Percentiles rank a stretch among this genome's conserved stretches.
Conservation (phyloP, 1,284 basidiomycete genomes). For the Trichosporon sp. region DNA sequence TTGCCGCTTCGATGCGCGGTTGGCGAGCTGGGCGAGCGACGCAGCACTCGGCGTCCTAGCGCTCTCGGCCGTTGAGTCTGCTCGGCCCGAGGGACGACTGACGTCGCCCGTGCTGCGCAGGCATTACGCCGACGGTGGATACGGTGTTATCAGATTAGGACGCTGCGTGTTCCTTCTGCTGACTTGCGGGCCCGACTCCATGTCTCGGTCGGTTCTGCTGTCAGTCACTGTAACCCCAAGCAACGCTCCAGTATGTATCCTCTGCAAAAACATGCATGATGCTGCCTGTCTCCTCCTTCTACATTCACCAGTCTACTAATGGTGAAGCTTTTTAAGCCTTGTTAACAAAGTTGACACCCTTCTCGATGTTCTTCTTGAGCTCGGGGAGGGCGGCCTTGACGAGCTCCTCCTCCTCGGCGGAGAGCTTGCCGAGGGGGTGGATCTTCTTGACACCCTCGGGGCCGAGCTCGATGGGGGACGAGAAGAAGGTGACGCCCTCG, state of each 20-base stretch:
- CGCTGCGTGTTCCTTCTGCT: neutral
- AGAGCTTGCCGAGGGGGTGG: slow-evolving; percentile 68
- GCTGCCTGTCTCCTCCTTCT: neutral
- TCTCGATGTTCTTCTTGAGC: slow-evolving; percentile 94
- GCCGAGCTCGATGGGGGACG: slow-evolving; percentile 75
- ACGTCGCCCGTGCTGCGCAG: neutral
- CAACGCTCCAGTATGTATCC: neutral
- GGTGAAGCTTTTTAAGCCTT: slow-evolving; percentile 5
- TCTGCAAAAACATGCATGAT: slow-evolving; percentile 7
- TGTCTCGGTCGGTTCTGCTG: neutral
- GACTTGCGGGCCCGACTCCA: too few species aligned
- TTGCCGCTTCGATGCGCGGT: too few species aligned
- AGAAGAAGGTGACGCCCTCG: slow-evolving; percentile 80
- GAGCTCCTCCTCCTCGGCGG: slow-evolving; percentile 76
- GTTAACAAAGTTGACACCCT: slow-evolving; percentile 74
- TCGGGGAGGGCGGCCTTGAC: slow-evolving; percentile 84
- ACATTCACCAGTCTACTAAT: neutral
- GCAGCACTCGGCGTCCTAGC: neutral
- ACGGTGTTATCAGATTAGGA: neutral
- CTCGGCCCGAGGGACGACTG: neutral
- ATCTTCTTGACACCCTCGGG: slow-evolving; percentile 86
- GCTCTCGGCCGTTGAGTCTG: neutral
- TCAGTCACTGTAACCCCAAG: too few species aligned
- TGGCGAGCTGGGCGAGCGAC: too few species aligned
- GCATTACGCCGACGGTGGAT: neutral